Evolutionary conservation across 768 basidiomycete genomes (phyloP), one percentile per base, ranked within the genome.

Genomic region (Pulveroboletus sp.): DNA sequence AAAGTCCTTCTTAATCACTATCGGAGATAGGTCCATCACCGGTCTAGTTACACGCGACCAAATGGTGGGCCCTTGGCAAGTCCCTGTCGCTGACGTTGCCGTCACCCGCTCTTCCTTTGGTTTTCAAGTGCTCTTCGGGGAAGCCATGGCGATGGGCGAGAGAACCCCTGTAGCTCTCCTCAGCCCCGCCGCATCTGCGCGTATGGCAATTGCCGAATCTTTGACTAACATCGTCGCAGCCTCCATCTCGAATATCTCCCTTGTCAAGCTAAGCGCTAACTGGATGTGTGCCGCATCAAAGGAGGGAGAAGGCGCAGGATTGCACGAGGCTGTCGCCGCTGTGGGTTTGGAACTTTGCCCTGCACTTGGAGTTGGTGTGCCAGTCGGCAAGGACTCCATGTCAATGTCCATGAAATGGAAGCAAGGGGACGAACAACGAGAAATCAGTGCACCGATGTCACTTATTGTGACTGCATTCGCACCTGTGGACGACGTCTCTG

Each of bases 381-480:
- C 96, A 0, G 96, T 99, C n/a, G 96, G 96, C 27, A 99, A 99
- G 72, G 96, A 99, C 66, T 97, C 94, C 11, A 98, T 99, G 96
- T 94, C 91, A 17, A 99, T 98, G 96, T 86, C 90, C 53, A 99
- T 97, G 94, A 86, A 84, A 60, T 99, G 96, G 86, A 72, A 68
- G 71, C 73, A 71, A 44, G 79, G 73, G 5, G 73, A 71, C 24
- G 79, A 83, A 54, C 73, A 82, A 61, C 84, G 83, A 53, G 86
- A 94, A 60, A 88, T 99, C 51, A 93, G 84, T 48, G 77, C 96
- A 5, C 96, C 96, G 9, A 68, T 96, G 39, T 98, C 96, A 7
- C 76, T 96, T 57, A 91, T 98, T 61, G 81, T 96, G 54, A 97
- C 95, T 17, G 94, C 96, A 2, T 99, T 99, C 63, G 84, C 93